A percentile compares a stretch with the other conserved stretches of the same genome.
phyloP scores from a whole-genome alignment of 371 early-diverging fungal genomes.

The Actinomortierella wolfii region DNA sequence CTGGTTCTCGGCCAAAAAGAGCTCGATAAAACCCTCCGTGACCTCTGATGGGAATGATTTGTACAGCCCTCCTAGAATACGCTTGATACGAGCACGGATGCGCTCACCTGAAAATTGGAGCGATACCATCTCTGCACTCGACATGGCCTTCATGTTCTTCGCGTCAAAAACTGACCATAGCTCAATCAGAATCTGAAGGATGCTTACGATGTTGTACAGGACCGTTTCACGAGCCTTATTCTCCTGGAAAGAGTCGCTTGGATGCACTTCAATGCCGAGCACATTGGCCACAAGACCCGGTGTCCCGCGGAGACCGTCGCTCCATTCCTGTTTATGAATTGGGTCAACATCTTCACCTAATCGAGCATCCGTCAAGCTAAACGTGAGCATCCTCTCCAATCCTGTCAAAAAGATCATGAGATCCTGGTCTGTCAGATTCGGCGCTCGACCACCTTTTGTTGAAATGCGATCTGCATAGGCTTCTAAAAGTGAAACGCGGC shows the following conservation, averaged over 20 bases:
- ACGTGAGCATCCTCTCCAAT: slow-evolving; percentile 66
- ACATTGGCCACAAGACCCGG: slow-evolving; percentile 41
- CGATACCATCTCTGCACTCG: slow-evolving; percentile 50
- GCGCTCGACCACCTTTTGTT: slow-evolving; percentile 3
- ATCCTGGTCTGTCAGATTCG: slow-evolving; percentile 51
- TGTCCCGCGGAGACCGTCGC: slow-evolving; percentile 33
- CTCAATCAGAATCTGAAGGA: slow-evolving; percentile 56
- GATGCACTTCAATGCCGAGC: slow-evolving; percentile 29
- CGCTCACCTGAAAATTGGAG: slow-evolving; percentile 56
- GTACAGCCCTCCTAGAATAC: slow-evolving; percentile 62
- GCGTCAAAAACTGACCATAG: slow-evolving; percentile 57
- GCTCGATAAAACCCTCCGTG: slow-evolving; percentile 66
- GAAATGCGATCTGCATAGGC: slow-evolving; percentile 16
- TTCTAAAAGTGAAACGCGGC: slow-evolving; percentile 46
- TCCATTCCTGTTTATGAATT: slow-evolving; percentile 40
- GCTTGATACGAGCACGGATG: slow-evolving; percentile 55
- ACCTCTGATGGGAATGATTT: slow-evolving; percentile 60
- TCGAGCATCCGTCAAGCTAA: slow-evolving; percentile 60
- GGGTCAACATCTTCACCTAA: slow-evolving; percentile 35
- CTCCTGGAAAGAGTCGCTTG: slow-evolving; percentile 44
- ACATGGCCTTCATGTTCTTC: slow-evolving; percentile 22
- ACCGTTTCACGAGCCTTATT: slow-evolving; percentile 54
- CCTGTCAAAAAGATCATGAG: slow-evolving; percentile 64
- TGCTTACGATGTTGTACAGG: slow-evolving; percentile 57
- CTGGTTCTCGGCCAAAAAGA: slow-evolving; percentile 67